These are phyloP conservation scores for Trifolium dubium DNA, from an alignment of 306 rosid species.

Conservation along the genomic window DNA sequence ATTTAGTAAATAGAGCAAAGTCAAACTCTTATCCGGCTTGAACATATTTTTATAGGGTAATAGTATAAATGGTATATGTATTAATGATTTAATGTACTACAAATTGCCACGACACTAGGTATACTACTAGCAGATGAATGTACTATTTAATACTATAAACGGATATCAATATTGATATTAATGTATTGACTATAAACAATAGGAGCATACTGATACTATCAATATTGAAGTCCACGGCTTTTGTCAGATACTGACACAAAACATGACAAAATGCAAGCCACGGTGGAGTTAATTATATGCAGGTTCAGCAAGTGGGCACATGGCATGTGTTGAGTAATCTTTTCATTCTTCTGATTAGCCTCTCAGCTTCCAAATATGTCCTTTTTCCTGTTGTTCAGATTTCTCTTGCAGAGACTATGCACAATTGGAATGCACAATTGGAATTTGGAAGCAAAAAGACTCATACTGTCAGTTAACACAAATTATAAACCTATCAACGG, in stretches of 20 bases:
- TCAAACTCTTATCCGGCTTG: too few relatives aligned
- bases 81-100: too few relatives aligned
- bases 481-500: neutral
- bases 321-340: neutral
- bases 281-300: neutral
- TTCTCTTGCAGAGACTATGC: neutral
- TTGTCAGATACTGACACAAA: neutral
- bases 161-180: neutral
- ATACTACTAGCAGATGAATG: too few relatives aligned
- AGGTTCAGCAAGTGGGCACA: slow-evolving; percentile 3
- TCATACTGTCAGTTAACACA: neutral
- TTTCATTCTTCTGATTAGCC: slow-evolving; percentile 1
- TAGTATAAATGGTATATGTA: too few relatives aligned
- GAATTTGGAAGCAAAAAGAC: neutral
- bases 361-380: slow-evolving; percentile 8
- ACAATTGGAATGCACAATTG: neutral
- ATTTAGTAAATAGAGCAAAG: too few relatives aligned
- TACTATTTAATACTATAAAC: neutral
- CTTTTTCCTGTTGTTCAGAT: neutral
- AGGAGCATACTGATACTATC: too few relatives aligned
- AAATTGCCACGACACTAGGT: too few relatives aligned
- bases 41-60: too few relatives aligned
- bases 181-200: neutral
- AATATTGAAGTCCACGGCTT: neutral
- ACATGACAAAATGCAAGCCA: slow-evolving; percentile 7